Percentiles rank a stretch among this genome's conserved stretches.
phyloP scores from a whole-genome alignment of 805 yeast genomes.

The Komagataella pseudopastoris region DNA sequence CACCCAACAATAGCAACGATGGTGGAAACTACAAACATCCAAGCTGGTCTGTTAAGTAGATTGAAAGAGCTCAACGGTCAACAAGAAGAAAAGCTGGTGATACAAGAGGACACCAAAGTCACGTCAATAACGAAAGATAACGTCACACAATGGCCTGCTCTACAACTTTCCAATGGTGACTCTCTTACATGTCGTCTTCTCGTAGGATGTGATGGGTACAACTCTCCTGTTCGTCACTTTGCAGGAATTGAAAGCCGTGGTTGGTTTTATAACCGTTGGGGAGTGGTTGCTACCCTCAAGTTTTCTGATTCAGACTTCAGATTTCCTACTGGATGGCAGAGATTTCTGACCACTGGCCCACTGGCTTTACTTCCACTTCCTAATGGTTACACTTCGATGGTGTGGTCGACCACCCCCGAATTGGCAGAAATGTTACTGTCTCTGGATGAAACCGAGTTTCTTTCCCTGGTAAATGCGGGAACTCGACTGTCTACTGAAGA shows the following conservation, averaged over 20 bases:
- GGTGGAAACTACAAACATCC: conserved; percentile 82
- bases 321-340: conserved; percentile 71
- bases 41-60: conserved; percentile 50
- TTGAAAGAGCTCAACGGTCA: conserved; percentile 26
- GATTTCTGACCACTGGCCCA: conserved; percentile 87
- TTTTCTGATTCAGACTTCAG: conserved; percentile 61
- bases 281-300: conserved; percentile 83
- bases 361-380: conserved; percentile 86
- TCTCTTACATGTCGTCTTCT: conserved; percentile 55
- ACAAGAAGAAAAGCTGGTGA: conserved; percentile 17
- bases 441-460: conserved; percentile 48
- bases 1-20: conserved; percentile 58
- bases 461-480: conserved; percentile 72
- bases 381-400: conserved; percentile 75
- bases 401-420: conserved; percentile 83
- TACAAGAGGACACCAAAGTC: conserved; percentile 60
- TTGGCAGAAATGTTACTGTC: conserved; percentile 48
- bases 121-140: conserved; percentile 27
- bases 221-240: conserved; percentile 79
- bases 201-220: conserved; percentile 92
- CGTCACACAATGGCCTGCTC: conserved; percentile 61
- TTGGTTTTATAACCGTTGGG: conserved; percentile 81
- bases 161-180: conserved; percentile 54
- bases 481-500: conserved; percentile 70
- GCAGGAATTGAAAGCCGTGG: conserved; percentile 81